Base-by-base conservation (phyloP, 805 yeast genomes). In the Lipomyces sp. region DNA sequence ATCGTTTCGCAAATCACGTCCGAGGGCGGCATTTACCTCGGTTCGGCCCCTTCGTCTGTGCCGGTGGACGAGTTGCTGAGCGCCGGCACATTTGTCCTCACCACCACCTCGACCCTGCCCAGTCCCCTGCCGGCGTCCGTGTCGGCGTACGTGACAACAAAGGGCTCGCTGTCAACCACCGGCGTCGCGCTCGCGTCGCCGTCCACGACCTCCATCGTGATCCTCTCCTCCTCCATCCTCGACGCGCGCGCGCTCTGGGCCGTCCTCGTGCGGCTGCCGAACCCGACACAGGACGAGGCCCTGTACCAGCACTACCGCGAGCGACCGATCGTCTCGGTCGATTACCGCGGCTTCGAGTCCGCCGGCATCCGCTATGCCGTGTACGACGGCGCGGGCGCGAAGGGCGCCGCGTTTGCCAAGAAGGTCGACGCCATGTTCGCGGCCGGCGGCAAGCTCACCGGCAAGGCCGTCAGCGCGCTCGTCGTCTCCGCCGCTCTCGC, bases 241-340 rank as follows among this genome's bases (percentile, higher is more conserved):
- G 62, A 58, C 36, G 46, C 56, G 39, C 47, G 63, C 11, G 32
- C 49, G 13, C 43, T 61, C 19, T 61, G 64, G 64, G 36, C 48
- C 3, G 32, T 42, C 2, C 48, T 58, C n/a, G 33, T 60, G 18
- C 50, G 49, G 14, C 49, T 50, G 14, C 57, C 46, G 21, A 39
- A 38, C 13, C 39, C 34, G 22, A 43, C 33, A 29, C 38, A 39
- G 16, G 43, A 26, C 10, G 38, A 46, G 18, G 41, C 49, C 16
- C n/a, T 29, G 4, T 34, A 47, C 24, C 51, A 47, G 39, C 53
- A 55, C 31, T 45, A 23, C 43, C 37, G 57, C 14, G 53, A 55
- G 16, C 52, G 57, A 4, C 59, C 59, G 3, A 50, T 56, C 28
- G 43, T 53, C 24, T 36, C 33, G 14, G 54, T 56, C 24, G 59